These are phyloP conservation scores for Aspergillus vadensis DNA, from an alignment of 2,329 filamentous ascomycete species.

Conservation along the genomic window DNA sequence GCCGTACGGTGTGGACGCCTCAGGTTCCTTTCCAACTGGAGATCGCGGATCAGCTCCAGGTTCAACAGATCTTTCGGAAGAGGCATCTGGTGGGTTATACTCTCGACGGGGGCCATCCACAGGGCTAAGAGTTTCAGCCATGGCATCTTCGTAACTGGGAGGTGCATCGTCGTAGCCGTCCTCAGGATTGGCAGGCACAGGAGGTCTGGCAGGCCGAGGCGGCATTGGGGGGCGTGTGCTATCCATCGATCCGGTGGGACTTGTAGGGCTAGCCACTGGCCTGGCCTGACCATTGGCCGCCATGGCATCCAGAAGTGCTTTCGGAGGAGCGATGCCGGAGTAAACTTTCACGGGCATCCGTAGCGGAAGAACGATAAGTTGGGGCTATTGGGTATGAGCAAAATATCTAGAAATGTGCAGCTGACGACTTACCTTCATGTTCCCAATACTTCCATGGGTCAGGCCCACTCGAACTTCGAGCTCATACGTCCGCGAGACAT, in stretches of 20 bases:
- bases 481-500: conserved; percentile 78
- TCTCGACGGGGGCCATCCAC: conserved; percentile 67
- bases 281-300: conserved; percentile 34
- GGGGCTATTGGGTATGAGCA: conserved; percentile 52
- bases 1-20: conserved; percentile 27
- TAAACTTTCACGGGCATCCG: conserved; percentile 78
- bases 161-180: conserved; percentile 70
- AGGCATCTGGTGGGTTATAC: conserved; percentile 48
- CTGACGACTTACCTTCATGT: conserved; percentile 48
- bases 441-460: conserved; percentile 66
- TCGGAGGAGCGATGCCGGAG: conserved; percentile 82
- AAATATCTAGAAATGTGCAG: neutral
- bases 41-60: conserved; percentile 42
- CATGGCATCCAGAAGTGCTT: conserved; percentile 71
- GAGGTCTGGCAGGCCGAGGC: conserved; percentile 37
- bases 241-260: conserved; percentile 28
- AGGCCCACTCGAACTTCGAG: conserved; percentile 80
- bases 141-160: conserved; percentile 90
- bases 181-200: conserved; percentile 27
- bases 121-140: conserved; percentile 75
- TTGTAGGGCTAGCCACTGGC: conserved; percentile 21
- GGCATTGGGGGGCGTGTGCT: conserved; percentile 43
- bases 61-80: conserved; percentile 34
- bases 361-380: conserved; percentile 76
- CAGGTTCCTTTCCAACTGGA: conserved; percentile 36